Percentiles rank a stretch among this genome's conserved stretches.
phyloP scores from a whole-genome alignment of 192 early-diverging fungal genomes.

The Coemansia sp. region DNA sequence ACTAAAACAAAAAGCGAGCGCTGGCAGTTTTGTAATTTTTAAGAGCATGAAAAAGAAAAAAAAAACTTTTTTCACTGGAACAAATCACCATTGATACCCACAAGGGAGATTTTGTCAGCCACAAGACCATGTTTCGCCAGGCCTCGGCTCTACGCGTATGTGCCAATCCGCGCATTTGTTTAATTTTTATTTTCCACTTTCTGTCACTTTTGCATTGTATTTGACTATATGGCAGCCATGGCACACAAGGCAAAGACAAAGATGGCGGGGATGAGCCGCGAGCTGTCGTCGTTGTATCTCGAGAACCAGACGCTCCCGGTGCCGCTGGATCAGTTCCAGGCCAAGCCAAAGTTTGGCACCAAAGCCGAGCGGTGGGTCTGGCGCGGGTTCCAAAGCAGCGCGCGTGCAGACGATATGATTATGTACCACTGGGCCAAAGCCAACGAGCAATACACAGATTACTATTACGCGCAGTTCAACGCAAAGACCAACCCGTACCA shows the following conservation, averaged over 20 bases:
- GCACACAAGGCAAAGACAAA: conserved; percentile 35
- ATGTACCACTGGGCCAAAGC: conserved; percentile 80
- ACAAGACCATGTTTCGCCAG: neutral
- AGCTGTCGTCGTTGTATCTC: conserved; percentile 47
- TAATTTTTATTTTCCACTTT: neutral
- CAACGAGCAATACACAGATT: conserved; percentile 65
- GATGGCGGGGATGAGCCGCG: conserved; percentile 34
- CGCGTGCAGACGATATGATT: conserved; percentile 69
- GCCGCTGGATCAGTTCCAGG: conserved; percentile 54
- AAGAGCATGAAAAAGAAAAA: neutral
- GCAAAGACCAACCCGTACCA: conserved; percentile 63
- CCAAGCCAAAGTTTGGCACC: conserved; percentile 70
- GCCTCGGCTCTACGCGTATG: neutral
- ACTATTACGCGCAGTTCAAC: conserved; percentile 78
- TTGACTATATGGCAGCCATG: conserved; percentile 6
- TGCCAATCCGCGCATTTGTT: neutral
- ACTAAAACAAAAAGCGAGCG: neutral
- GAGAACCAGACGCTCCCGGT: conserved; percentile 49
- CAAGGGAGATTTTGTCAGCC: conserved; percentile 9
- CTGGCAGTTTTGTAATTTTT: neutral
- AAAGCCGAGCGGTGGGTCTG: conserved; percentile 69
- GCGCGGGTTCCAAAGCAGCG: conserved; percentile 72
- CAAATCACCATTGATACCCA: conserved; percentile 4
- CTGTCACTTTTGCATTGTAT: neutral
- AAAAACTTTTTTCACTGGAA: conserved; percentile 9